Conservation (phyloP, 257 asterid genomes). For the Paraleonurus japonicus region DNA sequence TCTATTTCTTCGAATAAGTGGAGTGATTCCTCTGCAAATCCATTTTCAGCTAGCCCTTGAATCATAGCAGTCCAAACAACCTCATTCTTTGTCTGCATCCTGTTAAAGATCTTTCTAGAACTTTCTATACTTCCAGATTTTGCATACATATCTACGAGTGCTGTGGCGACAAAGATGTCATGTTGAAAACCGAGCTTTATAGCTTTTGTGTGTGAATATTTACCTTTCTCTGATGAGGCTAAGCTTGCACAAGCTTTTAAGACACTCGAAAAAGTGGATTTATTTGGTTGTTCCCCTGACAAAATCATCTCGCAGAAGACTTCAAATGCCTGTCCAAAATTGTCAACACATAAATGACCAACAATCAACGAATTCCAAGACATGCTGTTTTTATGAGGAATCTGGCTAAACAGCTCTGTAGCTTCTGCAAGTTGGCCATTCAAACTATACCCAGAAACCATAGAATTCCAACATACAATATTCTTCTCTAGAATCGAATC, state of each 20-base stretch:
- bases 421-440: constrained; percentile 59
- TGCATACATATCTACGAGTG: constrained; percentile 75
- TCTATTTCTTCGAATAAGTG: constrained; percentile 56
- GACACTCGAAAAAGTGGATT: constrained; percentile 72
- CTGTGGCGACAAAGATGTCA: constrained; percentile 66
- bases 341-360: constrained; percentile 46
- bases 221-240: constrained; percentile 64
- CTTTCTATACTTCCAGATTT: constrained; percentile 66
- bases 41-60: constrained; percentile 83
- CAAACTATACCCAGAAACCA: constrained; percentile 68
- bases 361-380: constrained; percentile 81
- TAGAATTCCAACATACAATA: constrained; percentile 71
- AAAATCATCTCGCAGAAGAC: constrained; percentile 56
- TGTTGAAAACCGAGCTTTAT: constrained; percentile 58
- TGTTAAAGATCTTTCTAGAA: constrained; percentile 44
- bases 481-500: constrained; percentile 51
- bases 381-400: constrained; percentile 50
- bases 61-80: constrained; percentile 85
- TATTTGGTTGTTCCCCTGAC: constrained; percentile 58
- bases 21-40: constrained; percentile 64
- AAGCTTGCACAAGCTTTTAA: constrained; percentile 68
- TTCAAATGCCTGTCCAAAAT: constrained; percentile 44
- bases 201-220: constrained; percentile 53
- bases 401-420: constrained; percentile 46
- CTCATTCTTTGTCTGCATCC: constrained; percentile 53